A percentile compares a stretch with the other conserved stretches of the same genome.
phyloP scores from a whole-genome alignment of 345 rosid species.

The Dipteronia dyeriana region DNA sequence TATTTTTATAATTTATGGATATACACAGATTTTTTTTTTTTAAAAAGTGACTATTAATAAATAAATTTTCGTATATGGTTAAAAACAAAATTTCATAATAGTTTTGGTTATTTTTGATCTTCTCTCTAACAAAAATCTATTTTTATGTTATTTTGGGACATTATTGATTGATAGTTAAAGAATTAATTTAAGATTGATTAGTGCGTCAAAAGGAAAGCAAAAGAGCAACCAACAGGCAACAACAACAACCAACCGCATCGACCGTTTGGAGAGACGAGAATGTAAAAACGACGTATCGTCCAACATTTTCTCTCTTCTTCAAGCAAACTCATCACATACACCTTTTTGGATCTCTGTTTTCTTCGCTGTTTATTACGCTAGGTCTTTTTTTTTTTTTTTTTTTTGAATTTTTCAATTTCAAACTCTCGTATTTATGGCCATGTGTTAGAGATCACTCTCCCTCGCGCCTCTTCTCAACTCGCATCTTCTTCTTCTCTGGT shows the following conservation, averaged over 20 bases:
- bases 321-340: constrained; percentile 56
- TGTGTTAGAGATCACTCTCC: constrained; percentile 34
- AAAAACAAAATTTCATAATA: too few relatives aligned
- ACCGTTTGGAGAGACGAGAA: constrained; percentile 28
- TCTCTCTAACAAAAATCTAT: too few relatives aligned
- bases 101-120: too few relatives aligned
- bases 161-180: too few relatives aligned
- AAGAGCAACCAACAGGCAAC: constrained; percentile 25
- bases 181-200: too few relatives aligned
- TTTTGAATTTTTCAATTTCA: constrained; percentile 18
- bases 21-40: too few relatives aligned
- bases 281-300: constrained; percentile 65
- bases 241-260: constrained; percentile 26
- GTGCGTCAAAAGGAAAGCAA: constrained; percentile 29
- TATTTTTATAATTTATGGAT: too few relatives aligned
- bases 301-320: constrained; percentile 51
- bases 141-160: too few relatives aligned
- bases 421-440: constrained; percentile 36
- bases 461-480: constrained; percentile 4
- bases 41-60: too few relatives aligned
- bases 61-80: too few relatives aligned
- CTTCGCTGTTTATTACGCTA: constrained; percentile 16
- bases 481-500: constrained; percentile 29
- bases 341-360: constrained; percentile 25
- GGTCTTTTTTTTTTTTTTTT: neutral